Base-by-base conservation (phyloP, 2,329 filamentous ascomycete genomes). In the Apiospora aurea region DNA sequence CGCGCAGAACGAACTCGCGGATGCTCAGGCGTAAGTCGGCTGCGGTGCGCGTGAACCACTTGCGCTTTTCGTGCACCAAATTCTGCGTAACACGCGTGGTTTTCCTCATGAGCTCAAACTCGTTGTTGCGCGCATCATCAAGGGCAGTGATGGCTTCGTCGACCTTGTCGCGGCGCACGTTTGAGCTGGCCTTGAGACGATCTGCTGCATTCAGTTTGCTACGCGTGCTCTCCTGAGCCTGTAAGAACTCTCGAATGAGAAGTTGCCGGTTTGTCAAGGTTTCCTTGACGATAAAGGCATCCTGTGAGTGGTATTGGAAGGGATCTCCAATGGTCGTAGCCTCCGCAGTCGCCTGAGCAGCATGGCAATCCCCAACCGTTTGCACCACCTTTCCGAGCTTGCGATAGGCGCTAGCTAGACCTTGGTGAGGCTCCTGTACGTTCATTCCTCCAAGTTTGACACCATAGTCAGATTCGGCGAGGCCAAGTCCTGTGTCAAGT, bases 181-280 rank as follows among this genome's bases (percentile, higher is more conserved):
- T 96, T 21, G 94, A 93, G 81, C 91, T 94, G 24, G 92, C 91
- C 80, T 97, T 97, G 73, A 99, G 88, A 64, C 96, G 91, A 81
- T 98, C 95, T 1, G 95, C 95, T 0, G 95, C 94, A 74, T 92
- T 91, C 51, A 96, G 89, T 81, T 95, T 96, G 82, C 90, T 94
- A 74, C 93, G 91, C 1, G 95, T 95, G 29, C 87, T 87, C 80
- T 97, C 93, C 81, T 98, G 95, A 0, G 96, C 95, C 82, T 98
- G 94, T 38, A 97, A 85, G 73, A 98, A 91, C 79, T 99, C 96
- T 72, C 96, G 94, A 61, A 97, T 92, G 26, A 99, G 89, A 74
- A 99, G 97, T 83, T 99, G 96, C 16, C 96, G 93, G 84, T 99
- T 99, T 4, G 96, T 99, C 74, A 99, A 88, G 14, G 95, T 97